Evolutionary conservation across 345 rosid species (phyloP), one percentile per base, ranked within the genome.

Genomic region (Camelina hispida): DNA sequence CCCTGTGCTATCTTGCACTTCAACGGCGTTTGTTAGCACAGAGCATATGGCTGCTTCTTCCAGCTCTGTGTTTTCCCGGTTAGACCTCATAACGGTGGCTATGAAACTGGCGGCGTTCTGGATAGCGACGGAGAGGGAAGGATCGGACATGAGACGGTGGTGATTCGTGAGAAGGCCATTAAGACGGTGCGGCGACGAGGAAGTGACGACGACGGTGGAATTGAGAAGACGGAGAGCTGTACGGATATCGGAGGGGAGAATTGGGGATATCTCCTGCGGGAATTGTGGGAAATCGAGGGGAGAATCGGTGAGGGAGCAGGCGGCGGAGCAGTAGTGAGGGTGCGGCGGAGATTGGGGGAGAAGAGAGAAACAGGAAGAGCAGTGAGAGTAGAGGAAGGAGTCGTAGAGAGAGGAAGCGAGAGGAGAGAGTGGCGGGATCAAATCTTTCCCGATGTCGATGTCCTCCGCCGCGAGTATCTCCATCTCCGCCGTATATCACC

Each of bases 1-100:
- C 22, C 96, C 92, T 4, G 20, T 71, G 15, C 44, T 59, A 79
- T 93, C 96, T 59, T 78, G 88, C 48, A 93, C 97, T 84, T 91
- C 97, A 15, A 91, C 98, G 38, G 91, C 88, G 79, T 91, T 93
- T 40, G 93, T 91, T 42, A 91, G 66, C 55, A 88, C 87, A 68
- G 83, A 47, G 75, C 97, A 86, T 48, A 93, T 59, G 55, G 81
- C 83, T 10, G 82, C 82, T 75, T 87, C 96, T 76, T 78, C 91
- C 59, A 80, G 52, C 60, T 9, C 53, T 3, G 44, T 20, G 64
- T 72, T 79, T 15, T 43, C 5, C 38, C 68, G 20, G 56, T 72
- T 42, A 6, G 67, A 54, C 20, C 13, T 67, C 28, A 16, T 1
- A 30, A 71, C 81, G 48, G 9, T 3, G 37, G 84, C 82, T 72